Conservation (phyloP, 164 flowering plant genomes). For the Cinnamomum micranthum region DNA sequence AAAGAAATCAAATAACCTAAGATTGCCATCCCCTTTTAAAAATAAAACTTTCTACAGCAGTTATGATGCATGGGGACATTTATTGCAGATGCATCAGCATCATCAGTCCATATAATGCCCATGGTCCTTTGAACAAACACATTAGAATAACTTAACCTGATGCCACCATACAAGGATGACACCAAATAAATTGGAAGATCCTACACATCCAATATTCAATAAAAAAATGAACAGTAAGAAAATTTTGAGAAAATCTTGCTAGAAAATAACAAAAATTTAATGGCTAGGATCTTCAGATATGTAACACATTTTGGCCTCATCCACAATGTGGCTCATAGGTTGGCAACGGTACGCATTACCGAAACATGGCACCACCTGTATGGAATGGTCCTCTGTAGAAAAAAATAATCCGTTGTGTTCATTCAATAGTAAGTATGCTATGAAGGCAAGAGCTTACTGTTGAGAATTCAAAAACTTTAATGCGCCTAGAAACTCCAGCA, state of each 20-base stretch:
- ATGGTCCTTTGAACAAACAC: not conserved
- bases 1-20: slow-evolving; percentile 7
- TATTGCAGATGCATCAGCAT: not conserved
- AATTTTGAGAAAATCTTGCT: not conserved
- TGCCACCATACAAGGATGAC: not conserved
- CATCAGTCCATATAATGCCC: not conserved
- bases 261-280: no score
- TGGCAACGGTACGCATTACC: no score
- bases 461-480: slow-evolving; percentile 91
- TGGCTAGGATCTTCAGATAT: not conserved
- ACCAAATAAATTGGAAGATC: not conserved
- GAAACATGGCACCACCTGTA: not conserved
- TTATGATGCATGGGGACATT: not conserved
- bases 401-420: not conserved
- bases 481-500: slow-evolving; percentile 95
- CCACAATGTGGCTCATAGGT: not conserved
- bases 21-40: not conserved
- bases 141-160: no score
- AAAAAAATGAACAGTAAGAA: not conserved
- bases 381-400: not conserved
- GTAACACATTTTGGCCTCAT: not conserved
- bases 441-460: slow-evolving; percentile 41
- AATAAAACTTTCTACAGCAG: not conserved
- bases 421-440: not conserved
- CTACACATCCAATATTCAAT: not conserved